Base-by-base conservation (phyloP, 2,329 filamentous ascomycete species). In the Aspergillus tubingensis region DNA sequence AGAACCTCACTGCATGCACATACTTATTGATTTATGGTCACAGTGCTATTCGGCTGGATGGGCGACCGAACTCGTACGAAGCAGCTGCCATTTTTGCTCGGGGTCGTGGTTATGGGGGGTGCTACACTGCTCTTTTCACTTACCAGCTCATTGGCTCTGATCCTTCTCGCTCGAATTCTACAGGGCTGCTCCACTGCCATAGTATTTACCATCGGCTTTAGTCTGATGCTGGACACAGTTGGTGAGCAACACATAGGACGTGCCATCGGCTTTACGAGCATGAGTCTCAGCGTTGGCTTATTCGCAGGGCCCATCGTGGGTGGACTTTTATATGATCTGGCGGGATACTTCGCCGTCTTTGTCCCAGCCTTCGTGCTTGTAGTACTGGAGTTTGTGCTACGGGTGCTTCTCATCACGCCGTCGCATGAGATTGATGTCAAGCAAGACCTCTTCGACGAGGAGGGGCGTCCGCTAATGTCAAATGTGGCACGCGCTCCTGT, bases 181-280 rank as follows among this genome's bases (percentile, higher is more conserved):
- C 41, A 44, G 41, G 41, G 41, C 73, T 91, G 68, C 77, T 87
- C 85, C 52, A 88, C 88, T 3, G 85, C 86, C 3, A 83, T 91
- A 3, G 88, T 91, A 11, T 91, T 88, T 87, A 86, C 85, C 0
- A 86, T 90, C 0, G 89, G 88, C 0, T 79, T 88, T 39, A 88
- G 88, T 0, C 73, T 91, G 27, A 70, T 91, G 11, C 86, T 87
- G 5, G 89, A 91, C 69, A 60, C 62, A 10, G 59, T 60, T 19
- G 62, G 57, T 6, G 62, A 48, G 25, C 30, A 59, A 8, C 48
- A 36, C 13, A 59, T 64, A 11, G 62, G 62, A 21, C 54, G 50
- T 41, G 60, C 60, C n/a, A 15, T 64, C n/a, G 90, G 88, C 1
- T 85, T 90, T 50, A 84, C 83, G 3, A 76, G 81, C 59, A 78